These are phyloP conservation scores for Coleophoma cylindrospora DNA, from an alignment of 2,329 filamentous ascomycete species.

Conservation along the genomic window DNA sequence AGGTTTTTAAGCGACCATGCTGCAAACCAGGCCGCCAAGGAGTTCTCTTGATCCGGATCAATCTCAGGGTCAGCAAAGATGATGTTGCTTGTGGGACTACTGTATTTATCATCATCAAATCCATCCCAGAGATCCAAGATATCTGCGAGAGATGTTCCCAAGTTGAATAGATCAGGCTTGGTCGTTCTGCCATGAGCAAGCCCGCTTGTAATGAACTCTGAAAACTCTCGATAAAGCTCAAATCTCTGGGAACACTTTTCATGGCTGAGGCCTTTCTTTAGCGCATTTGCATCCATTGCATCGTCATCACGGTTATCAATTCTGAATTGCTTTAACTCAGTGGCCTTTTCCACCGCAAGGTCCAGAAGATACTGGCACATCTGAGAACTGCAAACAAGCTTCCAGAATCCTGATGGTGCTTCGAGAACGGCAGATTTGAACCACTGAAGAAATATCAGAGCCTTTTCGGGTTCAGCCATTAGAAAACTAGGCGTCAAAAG, in stretches of 20 bases:
- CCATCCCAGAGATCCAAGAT: too few relatives aligned
- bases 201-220: slow-evolving; percentile 7
- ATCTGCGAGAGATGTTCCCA: too few relatives aligned
- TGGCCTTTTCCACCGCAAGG: slow-evolving; percentile 21
- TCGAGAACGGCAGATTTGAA: slow-evolving; percentile 21
- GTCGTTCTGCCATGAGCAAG: background rate
- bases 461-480: slow-evolving; percentile 36
- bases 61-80: slow-evolving; percentile 42
- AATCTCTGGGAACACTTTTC: slow-evolving; percentile 17
- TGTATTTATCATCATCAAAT: too few relatives aligned
- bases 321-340: slow-evolving; percentile 18
- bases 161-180: too few relatives aligned
- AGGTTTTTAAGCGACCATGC: slow-evolving; percentile 48
- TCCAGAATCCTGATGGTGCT: slow-evolving; percentile 11
- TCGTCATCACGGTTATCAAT: slow-evolving; percentile 12
- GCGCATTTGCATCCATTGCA: slow-evolving; percentile 16
- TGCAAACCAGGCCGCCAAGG: slow-evolving; percentile 58
- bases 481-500: slow-evolving; percentile 45
- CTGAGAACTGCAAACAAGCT: slow-evolving; percentile 16
- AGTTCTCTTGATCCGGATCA: slow-evolving; percentile 55
- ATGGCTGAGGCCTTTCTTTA: slow-evolving; percentile 16
- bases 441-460: slow-evolving; percentile 36
- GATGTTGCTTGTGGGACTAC: slow-evolving; percentile 19
- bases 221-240: slow-evolving; percentile 11
- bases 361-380: slow-evolving; percentile 21